Evolutionary conservation across 352 stramenopile genomes (phyloP).

Genomic region (Pythium myriotylum): DNA sequence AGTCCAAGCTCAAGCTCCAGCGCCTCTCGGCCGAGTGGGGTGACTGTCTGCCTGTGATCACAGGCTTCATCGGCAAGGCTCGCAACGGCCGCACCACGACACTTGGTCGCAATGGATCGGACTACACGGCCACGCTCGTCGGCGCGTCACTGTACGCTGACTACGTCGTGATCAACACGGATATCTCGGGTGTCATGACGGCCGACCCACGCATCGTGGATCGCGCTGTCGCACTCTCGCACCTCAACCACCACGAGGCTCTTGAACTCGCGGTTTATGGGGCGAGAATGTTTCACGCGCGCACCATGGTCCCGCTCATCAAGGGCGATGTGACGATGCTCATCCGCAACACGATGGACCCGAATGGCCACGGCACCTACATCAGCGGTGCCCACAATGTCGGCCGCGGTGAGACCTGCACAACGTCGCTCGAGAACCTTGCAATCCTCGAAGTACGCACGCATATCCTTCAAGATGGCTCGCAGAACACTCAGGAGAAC

Average conservation of each 20-base stretch:
- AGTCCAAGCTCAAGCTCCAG: slow-evolving; percentile 73
- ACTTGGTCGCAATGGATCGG: slow-evolving; percentile 78
- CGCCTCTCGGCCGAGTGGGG: slow-evolving; percentile 45
- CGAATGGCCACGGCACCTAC: slow-evolving; percentile 76
- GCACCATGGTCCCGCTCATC: slow-evolving; percentile 86
- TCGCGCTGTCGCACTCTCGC: slow-evolving; percentile 64
- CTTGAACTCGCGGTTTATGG: slow-evolving; percentile 83
- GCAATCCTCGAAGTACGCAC: slow-evolving; percentile 80
- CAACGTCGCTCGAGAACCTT: slow-evolving; percentile 81
- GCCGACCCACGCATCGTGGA: slow-evolving; percentile 79
- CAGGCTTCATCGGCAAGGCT: slow-evolving; percentile 72
- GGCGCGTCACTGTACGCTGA: slow-evolving; percentile 64
- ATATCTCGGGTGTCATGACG: slow-evolving; percentile 85
- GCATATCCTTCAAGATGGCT: slow-evolving; percentile 76
- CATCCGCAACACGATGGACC: slow-evolving; percentile 86
- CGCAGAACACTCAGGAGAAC: slow-evolving; percentile 57
- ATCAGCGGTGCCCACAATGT: slow-evolving; percentile 68
- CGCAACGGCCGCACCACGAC: slow-evolving; percentile 74
- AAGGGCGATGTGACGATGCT: slow-evolving; percentile 81
- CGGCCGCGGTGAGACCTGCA: slow-evolving; percentile 71
- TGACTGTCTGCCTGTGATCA: slow-evolving; percentile 65
- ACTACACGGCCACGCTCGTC: slow-evolving; percentile 86
- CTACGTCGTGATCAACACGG: slow-evolving; percentile 87
- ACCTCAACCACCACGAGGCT: slow-evolving; percentile 82
- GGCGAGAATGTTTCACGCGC: slow-evolving; percentile 84